Conservation (phyloP, 2,329 filamentous ascomycete species). For the Penicillium sp. region DNA sequence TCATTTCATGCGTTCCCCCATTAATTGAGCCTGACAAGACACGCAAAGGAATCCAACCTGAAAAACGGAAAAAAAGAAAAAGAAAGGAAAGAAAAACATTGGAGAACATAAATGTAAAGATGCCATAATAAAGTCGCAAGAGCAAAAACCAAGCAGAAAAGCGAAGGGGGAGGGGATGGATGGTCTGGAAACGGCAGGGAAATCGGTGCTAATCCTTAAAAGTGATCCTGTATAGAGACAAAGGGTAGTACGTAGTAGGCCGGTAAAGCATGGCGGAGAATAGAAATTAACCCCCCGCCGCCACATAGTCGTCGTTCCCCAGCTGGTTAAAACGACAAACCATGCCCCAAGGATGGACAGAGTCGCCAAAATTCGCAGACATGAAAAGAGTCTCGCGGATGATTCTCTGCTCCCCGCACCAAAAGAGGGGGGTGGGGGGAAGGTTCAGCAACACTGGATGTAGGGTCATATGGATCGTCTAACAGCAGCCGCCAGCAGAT, state of each 20-base stretch:
- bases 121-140: conserved; percentile 24
- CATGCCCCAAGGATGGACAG: conserved; percentile 6
- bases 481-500: conserved; percentile 88
- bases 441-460: conserved; percentile 27
- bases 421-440: background rate
- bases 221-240: conserved; percentile 36
- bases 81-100: conserved; percentile 22
- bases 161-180: conserved; percentile 20
- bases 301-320: conserved; percentile 22
- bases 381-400: conserved; percentile 5
- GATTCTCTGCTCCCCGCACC: conserved; percentile 7
- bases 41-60: conserved; percentile 41
- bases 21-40: conserved; percentile 41
- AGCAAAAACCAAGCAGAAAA: conserved; percentile 29
- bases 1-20: conserved; percentile 38
- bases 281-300: conserved; percentile 23
- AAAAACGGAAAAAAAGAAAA: conserved; percentile 27
- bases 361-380: conserved; percentile 6
- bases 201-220: conserved; percentile 26
- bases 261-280: conserved; percentile 38
- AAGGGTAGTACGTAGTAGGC: conserved; percentile 28
- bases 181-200: conserved; percentile 23
- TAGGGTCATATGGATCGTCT: conserved; percentile 50
- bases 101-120: conserved; percentile 25
- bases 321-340: conserved; percentile 17